phyloP scores from a whole-genome alignment of 1,284 basidiomycete species.

The Waitea zeae region DNA sequence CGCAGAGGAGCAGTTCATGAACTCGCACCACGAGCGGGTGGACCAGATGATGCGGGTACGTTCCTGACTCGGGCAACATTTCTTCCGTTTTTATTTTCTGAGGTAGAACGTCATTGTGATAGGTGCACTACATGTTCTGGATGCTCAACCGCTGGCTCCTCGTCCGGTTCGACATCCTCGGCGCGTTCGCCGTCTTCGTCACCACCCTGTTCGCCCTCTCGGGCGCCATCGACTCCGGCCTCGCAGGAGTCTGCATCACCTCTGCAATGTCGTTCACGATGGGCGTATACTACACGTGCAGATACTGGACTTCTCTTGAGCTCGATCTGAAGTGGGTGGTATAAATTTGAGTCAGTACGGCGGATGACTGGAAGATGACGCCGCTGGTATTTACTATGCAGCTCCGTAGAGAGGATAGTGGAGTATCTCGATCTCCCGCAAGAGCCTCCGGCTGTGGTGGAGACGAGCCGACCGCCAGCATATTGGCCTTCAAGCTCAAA shows the following conservation, averaged over 20 bases:
- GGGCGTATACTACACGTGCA: conserved; percentile 54
- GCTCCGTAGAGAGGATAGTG: conserved; percentile 73
- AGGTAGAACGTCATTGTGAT: conserved; percentile 2
- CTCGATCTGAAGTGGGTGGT: conserved; percentile 42
- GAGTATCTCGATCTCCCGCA: conserved; percentile 83
- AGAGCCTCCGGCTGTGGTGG: conserved; percentile 62
- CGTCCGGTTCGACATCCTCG: conserved; percentile 62
- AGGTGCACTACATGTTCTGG: conserved; percentile 69
- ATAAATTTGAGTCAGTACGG: no score
- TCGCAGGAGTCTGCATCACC: conserved; percentile 76
- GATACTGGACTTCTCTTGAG: conserved; percentile 40
- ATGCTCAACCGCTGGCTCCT: conserved; percentile 71
- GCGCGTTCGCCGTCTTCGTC: conserved; percentile 41
- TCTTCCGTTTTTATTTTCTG: not conserved
- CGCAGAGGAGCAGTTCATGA: conserved; percentile 65
- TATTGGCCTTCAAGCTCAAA: conserved; percentile 70
- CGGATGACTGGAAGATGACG: no score
- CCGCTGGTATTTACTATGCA: conserved; percentile 12
- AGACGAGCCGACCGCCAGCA: conserved; percentile 52
- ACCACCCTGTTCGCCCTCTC: conserved; percentile 66
- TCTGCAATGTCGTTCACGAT: conserved; percentile 47
- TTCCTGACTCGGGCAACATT: no score
- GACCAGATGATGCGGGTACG: conserved; percentile 45
- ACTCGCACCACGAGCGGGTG: conserved; percentile 48
- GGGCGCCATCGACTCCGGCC: conserved; percentile 50